Percentiles rank a stretch among this genome's conserved stretches.
phyloP scores from a whole-genome alignment of 257 asterid species.

The Fraxinus excelsior region DNA sequence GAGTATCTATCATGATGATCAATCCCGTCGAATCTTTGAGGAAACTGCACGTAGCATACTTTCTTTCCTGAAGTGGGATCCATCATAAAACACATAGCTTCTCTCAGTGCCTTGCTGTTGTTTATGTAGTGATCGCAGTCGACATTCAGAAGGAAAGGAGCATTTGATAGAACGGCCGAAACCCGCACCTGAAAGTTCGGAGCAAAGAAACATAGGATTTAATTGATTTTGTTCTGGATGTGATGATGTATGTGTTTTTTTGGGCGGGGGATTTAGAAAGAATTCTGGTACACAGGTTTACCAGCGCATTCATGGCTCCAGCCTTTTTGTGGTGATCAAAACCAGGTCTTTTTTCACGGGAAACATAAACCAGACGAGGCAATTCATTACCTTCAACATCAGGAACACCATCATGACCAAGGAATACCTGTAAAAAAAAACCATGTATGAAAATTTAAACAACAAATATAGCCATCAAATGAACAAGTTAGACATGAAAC shows the following conservation, averaged over 20 bases:
- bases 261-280: not conserved
- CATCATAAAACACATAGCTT: conserved; percentile 98
- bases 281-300: conserved; percentile 22
- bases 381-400: conserved; percentile 72
- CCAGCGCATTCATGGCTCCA: conserved; percentile 96
- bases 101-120: conserved; percentile 90
- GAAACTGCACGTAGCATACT: conserved; percentile 91
- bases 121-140: conserved; percentile 97
- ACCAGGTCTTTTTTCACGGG: conserved; percentile 95
- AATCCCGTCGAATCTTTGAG: conserved; percentile 96
- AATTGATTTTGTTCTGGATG: conserved; percentile 37
- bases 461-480: not conserved
- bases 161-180: conserved; percentile 87
- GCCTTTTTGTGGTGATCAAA: conserved; percentile 95
- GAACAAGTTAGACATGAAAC: not conserved
- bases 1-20: conserved; percentile 84
- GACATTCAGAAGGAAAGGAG: conserved; percentile 83
- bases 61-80: conserved; percentile 90
- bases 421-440: conserved; percentile 62
- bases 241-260: not conserved
- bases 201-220: conserved; percentile 2
- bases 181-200: conserved; percentile 62
- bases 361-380: conserved; percentile 78
- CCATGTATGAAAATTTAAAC: conserved; percentile 18
- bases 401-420: conserved; percentile 66